These are phyloP conservation scores for Tulasnella calospora DNA, from an alignment of 768 basidiomycete species.

Conservation along the genomic window DNA sequence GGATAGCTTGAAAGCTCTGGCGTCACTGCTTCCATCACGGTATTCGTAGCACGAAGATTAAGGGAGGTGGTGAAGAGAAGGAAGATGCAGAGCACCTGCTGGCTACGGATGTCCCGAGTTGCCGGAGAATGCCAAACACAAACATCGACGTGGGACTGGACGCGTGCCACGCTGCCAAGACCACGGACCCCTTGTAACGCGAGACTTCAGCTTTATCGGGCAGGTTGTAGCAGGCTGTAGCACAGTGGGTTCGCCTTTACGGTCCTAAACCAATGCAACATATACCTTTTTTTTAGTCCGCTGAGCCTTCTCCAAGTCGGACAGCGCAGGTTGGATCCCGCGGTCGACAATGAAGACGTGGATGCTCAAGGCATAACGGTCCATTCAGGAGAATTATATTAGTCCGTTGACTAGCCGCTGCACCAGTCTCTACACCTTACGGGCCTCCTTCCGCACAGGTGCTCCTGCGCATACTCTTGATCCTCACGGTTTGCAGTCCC, in stretches of 20 bases:
- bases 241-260: too few species aligned
- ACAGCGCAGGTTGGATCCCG: conserved; percentile 59
- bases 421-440: conserved; percentile 43
- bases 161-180: too few species aligned
- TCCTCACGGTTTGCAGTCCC: conserved; percentile 90
- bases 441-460: conserved; percentile 91
- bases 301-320: conserved; percentile 72
- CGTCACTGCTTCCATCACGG: not conserved
- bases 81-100: not conserved
- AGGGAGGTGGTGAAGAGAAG: not conserved
- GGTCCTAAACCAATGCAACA: too few species aligned
- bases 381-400: conserved; percentile 26
- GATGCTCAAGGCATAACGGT: conserved; percentile 12
- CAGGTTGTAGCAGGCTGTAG: too few species aligned
- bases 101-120: not conserved
- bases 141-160: conserved; percentile 7
- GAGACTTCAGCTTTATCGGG: too few species aligned
- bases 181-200: too few species aligned
- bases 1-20: conserved; percentile 23
- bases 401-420: not conserved
- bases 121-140: not conserved
- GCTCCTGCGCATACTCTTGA: conserved; percentile 91
- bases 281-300: too few species aligned
- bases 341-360: conserved; percentile 40
- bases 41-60: not conserved